A percentile compares a stretch with the other conserved stretches of the same genome.
phyloP scores from a whole-genome alignment of 106 monocot genomes.

The Apostasia shenzhenica region DNA sequence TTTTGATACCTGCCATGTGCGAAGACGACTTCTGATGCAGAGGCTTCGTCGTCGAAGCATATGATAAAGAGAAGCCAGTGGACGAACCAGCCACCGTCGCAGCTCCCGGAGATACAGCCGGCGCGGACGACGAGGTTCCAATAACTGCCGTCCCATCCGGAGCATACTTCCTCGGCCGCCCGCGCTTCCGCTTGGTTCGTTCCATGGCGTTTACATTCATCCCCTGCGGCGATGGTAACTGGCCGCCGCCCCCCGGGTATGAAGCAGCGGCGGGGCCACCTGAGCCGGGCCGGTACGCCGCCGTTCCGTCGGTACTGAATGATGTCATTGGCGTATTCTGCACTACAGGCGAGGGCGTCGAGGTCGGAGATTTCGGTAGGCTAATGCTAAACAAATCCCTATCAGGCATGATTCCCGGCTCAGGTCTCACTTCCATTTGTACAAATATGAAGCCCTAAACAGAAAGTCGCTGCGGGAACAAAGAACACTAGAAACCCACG shows the following conservation, averaged over 20 bases:
- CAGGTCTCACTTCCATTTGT: conserved; percentile 58
- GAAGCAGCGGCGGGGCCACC: conserved; percentile 2
- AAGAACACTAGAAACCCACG: too few relatives aligned
- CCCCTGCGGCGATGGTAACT: conserved; percentile 3
- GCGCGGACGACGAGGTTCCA: conserved; percentile 8
- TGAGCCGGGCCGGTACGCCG: conserved; percentile 48
- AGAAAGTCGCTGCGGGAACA: neutral
- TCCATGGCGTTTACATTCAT: conserved; percentile 31
- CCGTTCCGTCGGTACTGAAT: conserved; percentile 47
- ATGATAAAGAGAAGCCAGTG: neutral
- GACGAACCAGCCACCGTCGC: neutral
- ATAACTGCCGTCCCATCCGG: conserved; percentile 33
- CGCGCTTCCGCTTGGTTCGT: conserved; percentile 44
- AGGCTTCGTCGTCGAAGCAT: neutral
- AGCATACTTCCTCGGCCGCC: conserved; percentile 73
- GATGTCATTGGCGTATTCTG: conserved; percentile 33
- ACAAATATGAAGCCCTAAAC: neutral
- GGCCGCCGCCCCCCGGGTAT: conserved; percentile 6
- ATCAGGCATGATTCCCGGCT: conserved; percentile 28
- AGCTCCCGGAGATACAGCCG: neutral
- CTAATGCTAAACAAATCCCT: conserved; percentile 30
- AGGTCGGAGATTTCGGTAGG: conserved; percentile 19
- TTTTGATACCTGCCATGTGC: conserved; percentile 9
- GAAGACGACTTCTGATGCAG: neutral
- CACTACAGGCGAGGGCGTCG: conserved; percentile 23